phyloP scores from a whole-genome alignment of 306 rosid species.

The Neltuma alba region DNA sequence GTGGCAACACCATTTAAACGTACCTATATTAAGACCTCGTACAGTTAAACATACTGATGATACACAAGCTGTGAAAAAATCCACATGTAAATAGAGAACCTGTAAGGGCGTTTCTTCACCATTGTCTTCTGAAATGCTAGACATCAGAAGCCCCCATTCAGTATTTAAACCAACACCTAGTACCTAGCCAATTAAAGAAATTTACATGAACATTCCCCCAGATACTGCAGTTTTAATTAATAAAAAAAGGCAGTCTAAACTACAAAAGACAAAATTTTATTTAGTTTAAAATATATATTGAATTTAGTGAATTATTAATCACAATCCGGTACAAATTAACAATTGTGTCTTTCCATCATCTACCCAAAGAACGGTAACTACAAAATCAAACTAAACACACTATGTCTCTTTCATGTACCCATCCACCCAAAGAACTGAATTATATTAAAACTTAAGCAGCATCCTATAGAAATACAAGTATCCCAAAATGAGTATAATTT shows the following conservation, averaged over 20 bases:
- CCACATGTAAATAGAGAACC: constrained; percentile 48
- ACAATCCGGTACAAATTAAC: not conserved
- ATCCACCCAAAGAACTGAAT: not conserved
- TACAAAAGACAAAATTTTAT: constrained; percentile 1
- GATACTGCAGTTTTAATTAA: not conserved
- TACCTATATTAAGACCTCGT: constrained; percentile 56
- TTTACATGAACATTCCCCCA: not conserved
- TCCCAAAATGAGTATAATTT: not conserved
- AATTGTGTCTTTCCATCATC: not conserved
- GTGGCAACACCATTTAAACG: constrained; percentile 98
- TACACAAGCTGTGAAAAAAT: not conserved
- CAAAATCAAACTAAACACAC: constrained; percentile 18
- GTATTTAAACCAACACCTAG: constrained; percentile 92
- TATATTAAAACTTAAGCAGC: not conserved
- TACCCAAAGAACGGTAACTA: not conserved
- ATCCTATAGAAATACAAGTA: not conserved
- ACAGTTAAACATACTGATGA: constrained; percentile 28
- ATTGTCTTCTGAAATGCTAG: constrained; percentile 96
- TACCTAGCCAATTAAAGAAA: constrained; percentile 55
- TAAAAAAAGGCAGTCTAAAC: constrained; percentile 6
- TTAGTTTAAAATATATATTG: constrained; percentile 7
- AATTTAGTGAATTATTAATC: not conserved
- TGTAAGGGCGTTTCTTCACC: constrained; percentile 99
- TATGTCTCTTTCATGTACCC: constrained; percentile 10
- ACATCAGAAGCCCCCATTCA: constrained; percentile 99